Evolutionary conservation across 495 filamentous ascomycete genomes (phyloP).

Genomic region (Rostrohypoxylon terebratum): DNA sequence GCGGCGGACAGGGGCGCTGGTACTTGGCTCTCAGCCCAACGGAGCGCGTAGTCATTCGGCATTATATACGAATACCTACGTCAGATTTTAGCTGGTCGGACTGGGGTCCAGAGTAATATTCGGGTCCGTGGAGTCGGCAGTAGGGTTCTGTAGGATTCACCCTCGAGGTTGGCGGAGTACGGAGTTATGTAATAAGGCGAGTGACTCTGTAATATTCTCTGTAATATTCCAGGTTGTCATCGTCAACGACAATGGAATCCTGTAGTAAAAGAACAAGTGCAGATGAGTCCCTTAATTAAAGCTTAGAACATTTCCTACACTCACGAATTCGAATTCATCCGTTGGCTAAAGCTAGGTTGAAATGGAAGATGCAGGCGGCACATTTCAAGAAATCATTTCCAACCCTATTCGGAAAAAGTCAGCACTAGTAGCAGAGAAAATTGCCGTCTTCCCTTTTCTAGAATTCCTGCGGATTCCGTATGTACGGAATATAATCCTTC

Average conservation of each 20-base stretch:
- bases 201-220: too few relatives aligned
- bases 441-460: background rate
- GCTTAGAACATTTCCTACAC: background rate
- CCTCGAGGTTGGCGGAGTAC: slow-evolving; percentile 18
- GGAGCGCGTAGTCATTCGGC: slow-evolving; percentile 9
- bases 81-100: background rate
- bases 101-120: background rate
- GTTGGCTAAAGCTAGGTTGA: background rate
- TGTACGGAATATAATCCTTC: background rate
- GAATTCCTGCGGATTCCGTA: background rate
- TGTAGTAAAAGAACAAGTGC: background rate
- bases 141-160: background rate
- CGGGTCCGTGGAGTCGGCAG: background rate
- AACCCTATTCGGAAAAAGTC: background rate
- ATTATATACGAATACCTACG: background rate
- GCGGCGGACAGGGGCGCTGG: background rate
- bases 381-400: background rate
- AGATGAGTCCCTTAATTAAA: background rate
- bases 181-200: slow-evolving; percentile 26
- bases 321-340: background rate
- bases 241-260: background rate
- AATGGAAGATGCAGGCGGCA: background rate
- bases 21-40: background rate
- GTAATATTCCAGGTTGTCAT: background rate
- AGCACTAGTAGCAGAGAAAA: slow-evolving; percentile 2